Evolutionary conservation across 805 yeast genomes (phyloP).

Genomic region (Ogataea paraovalis): DNA sequence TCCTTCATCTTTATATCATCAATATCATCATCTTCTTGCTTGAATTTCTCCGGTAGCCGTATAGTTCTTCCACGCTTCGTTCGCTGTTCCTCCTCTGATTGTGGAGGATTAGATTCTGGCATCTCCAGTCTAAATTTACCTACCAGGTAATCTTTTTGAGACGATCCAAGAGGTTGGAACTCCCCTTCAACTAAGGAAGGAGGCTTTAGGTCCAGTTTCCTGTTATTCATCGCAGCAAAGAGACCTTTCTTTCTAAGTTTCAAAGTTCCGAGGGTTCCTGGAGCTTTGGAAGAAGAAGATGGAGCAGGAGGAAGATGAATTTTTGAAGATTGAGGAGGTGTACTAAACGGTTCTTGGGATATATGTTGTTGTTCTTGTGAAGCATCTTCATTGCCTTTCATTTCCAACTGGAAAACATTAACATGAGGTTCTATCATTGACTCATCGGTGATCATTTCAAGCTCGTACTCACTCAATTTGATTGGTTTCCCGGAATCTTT

Average conservation of each 20-base stretch:
- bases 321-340: background rate
- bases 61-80: conserved; percentile 3
- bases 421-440: background rate
- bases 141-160: background rate
- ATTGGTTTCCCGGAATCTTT: conserved; percentile 8
- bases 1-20: background rate
- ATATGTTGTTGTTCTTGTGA: background rate
- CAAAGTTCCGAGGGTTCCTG: background rate
- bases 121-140: background rate
- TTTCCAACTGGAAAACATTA: background rate
- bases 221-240: background rate
- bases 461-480: conserved; percentile 1
- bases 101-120: background rate
- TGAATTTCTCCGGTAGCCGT: conserved; percentile 1
- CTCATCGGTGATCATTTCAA: background rate
- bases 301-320: background rate
- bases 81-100: background rate
- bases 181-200: background rate
- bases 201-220: background rate
- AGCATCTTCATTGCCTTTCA: background rate
- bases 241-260: conserved; percentile 2
- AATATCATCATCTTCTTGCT: background rate
- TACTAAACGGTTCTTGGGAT: background rate
- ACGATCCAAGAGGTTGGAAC: background rate
- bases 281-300: background rate